phyloP scores from a whole-genome alignment of 192 early-diverging fungal genomes.

The Coemansia sp. region DNA sequence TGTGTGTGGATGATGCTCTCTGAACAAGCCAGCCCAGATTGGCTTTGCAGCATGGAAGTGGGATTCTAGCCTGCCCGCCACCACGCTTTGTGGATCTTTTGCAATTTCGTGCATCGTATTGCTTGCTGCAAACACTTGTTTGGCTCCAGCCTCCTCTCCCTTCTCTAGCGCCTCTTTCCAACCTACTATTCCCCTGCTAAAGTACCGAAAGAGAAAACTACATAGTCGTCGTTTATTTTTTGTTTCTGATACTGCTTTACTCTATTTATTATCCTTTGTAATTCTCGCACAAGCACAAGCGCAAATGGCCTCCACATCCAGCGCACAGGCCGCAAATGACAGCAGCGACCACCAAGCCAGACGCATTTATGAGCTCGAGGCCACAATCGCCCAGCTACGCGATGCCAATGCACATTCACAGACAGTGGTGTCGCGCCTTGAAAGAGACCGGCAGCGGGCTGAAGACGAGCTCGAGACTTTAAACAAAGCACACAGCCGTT shows the following conservation, averaged over 20 bases:
- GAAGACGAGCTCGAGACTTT: constrained; percentile 42
- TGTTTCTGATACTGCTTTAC: background rate
- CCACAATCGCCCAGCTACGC: constrained; percentile 33
- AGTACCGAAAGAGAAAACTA: background rate
- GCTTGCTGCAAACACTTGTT: background rate
- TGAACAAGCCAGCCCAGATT: too few species aligned
- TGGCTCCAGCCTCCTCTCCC: background rate
- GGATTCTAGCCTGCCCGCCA: too few species aligned
- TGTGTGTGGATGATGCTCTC: too few species aligned
- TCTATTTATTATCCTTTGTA: background rate
- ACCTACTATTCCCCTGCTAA: too few species aligned
- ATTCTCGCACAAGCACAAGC: too few species aligned
- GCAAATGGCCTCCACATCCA: constrained; percentile 4
- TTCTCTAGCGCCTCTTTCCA: background rate
- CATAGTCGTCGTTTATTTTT: background rate
- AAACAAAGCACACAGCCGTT: constrained; percentile 40
- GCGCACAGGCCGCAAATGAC: constrained; percentile 11
- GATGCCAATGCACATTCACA: constrained; percentile 30
- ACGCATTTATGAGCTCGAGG: constrained; percentile 48
- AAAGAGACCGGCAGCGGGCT: constrained; percentile 30
- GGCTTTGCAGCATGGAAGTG: too few species aligned
- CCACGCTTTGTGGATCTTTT: background rate
- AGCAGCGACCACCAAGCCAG: constrained; percentile 16
- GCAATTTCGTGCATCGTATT: background rate
- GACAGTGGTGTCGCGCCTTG: constrained; percentile 22